Evolutionary conservation across 2,329 filamentous ascomycete species (phyloP), one percentile per base, ranked within the genome.

Genomic region (Alternaria consortialis): DNA sequence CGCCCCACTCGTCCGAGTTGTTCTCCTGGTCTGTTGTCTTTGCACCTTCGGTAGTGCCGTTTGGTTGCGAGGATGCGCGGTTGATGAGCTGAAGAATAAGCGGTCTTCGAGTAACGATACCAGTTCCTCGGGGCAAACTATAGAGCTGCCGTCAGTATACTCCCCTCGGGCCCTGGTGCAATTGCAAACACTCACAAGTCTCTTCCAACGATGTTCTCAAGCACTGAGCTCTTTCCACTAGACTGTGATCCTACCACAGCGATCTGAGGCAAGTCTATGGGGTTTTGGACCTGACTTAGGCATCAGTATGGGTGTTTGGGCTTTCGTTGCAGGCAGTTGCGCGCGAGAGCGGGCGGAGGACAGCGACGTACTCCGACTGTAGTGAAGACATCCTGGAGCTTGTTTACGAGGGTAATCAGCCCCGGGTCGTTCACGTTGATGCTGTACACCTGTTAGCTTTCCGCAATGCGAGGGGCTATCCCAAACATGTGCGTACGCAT

Each of bases 81-180:
- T 99, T 98, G 87, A 99, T 97, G 74, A 99, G 91, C 82, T 99
- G 95, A 58, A 99, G 90, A 65, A 99, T 92, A 69, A 99, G 92
- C 53, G 95, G 95, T 82, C 95, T 90, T 83, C 95, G 89, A 62
- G 95, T 99, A 46, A 97, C 94, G 79, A 99, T 99, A 81, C 95
- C 95, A 67, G 94, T 96, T 73, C 95, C 95, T 88, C 95, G 93
- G 73, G 95, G 95, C 76, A 99, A 85, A 83, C 94, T 98, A 76
- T 64, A 63, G 34, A 56, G 51, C 57, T 47, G 23, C 31, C 53
- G 68, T 76, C 55, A 79, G 71, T 74, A 64, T 67, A 66, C 58
- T 61, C 61, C 56, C 44, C 56, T 57, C 47, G 43, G 55, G 29
- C n/a, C 46, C 36, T 46, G 47, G 17, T 27, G 42, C n/a, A 39